These are phyloP conservation scores for Nicotiana obtusifolia DNA, from an alignment of 257 asterid genomes.

Conservation along the genomic window DNA sequence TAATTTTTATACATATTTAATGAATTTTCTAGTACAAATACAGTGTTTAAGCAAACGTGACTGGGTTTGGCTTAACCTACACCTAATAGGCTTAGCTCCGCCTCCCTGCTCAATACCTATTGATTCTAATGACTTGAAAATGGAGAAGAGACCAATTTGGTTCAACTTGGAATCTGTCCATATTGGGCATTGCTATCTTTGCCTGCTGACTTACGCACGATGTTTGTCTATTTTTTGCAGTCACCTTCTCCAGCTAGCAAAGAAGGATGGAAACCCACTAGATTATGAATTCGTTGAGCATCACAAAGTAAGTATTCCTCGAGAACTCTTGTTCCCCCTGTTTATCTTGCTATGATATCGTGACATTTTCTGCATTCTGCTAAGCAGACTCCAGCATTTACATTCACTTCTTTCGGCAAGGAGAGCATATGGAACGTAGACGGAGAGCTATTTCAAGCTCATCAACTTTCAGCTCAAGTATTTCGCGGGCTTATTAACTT, in stretches of 20 bases:
- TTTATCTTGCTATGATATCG: background rate
- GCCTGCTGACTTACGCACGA: background rate
- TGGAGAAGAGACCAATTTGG: background rate
- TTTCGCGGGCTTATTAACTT: conserved; percentile 82
- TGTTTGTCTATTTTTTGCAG: conserved; percentile 31
- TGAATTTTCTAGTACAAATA: no score
- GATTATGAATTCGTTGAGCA: conserved; percentile 84
- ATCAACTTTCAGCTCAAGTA: conserved; percentile 87
- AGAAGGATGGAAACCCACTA: conserved; percentile 80
- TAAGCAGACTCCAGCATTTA: conserved; percentile 73
- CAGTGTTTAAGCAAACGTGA: no score
- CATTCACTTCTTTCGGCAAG: conserved; percentile 77
- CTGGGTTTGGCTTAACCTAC: no score
- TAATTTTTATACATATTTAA: no score
- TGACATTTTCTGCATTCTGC: conserved; percentile 13
- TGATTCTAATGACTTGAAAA: background rate
- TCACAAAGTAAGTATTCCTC: conserved; percentile 58
- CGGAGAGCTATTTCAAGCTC: conserved; percentile 82
- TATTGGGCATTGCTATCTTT: background rate
- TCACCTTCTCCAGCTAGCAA: conserved; percentile 88
- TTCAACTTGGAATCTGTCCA: background rate
- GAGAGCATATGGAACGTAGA: conserved; percentile 93
- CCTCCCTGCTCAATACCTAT: background rate
- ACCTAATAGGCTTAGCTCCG: no score
- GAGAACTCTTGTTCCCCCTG: background rate